These are phyloP conservation scores for Colletotrichum sp. DNA, from an alignment of 2,329 filamentous ascomycete species.

Conservation along the genomic window DNA sequence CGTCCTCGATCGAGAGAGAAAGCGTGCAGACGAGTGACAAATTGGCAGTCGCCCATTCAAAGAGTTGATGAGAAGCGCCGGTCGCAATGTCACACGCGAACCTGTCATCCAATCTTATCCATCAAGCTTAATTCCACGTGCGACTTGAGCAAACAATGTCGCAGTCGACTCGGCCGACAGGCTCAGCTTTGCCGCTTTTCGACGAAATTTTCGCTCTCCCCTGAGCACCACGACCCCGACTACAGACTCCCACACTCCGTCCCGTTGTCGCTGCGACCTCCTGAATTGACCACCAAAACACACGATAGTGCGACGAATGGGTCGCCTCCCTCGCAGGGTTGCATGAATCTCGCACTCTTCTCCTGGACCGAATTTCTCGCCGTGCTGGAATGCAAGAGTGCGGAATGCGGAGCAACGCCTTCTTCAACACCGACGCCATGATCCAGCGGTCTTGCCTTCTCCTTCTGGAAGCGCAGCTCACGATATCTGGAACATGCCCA, in stretches of 20 bases:
- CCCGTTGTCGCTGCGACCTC: background rate
- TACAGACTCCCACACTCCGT: background rate
- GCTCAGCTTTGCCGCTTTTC: background rate
- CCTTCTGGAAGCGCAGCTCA: constrained; percentile 10
- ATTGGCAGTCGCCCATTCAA: background rate
- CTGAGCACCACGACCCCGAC: background rate
- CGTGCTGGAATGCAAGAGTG: background rate
- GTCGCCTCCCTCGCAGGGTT: background rate
- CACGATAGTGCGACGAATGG: background rate
- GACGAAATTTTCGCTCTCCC: background rate
- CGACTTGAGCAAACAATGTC: background rate
- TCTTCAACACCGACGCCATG: constrained; percentile 10
- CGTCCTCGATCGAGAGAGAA: background rate
- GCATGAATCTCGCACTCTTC: background rate
- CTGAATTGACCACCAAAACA: background rate
- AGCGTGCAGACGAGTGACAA: background rate
- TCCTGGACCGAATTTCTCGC: background rate
- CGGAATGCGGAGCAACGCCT: background rate
- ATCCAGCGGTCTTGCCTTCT: constrained; percentile 10
- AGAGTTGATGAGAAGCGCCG: background rate
- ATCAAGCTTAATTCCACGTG: constrained; percentile 21
- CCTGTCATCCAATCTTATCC: constrained; percentile 18
- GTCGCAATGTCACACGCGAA: constrained; percentile 13
- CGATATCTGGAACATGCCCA: constrained; percentile 8
- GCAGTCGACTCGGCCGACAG: background rate